Evolutionary conservation across 2,329 filamentous ascomycete genomes (phyloP), one percentile per base, ranked within the genome.

Genomic region (Colletotrichum euphorbiae): DNA sequence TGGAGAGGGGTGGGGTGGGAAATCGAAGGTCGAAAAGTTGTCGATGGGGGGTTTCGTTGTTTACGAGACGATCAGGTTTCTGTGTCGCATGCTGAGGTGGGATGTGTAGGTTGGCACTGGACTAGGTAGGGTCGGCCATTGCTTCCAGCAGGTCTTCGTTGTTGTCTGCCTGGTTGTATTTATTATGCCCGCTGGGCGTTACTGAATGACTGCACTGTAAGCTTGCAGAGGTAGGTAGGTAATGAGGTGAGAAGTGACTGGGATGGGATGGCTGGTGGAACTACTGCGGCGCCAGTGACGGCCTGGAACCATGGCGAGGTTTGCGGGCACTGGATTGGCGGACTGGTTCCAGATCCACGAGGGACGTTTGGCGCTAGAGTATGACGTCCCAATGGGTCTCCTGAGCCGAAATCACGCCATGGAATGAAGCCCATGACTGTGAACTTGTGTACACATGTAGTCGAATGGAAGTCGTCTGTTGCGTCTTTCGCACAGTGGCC

Each of bases 201-300:
- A 58, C 42, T 28, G 58, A 40, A n/a, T 61, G 58, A 61, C 21
- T 31, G 54, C 42, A 58, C 36, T 15, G 17, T 45, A 42, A 21
- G 33, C 36, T 46, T 46, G 45, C 28, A 24, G 7, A 28, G 28
- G 28, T 8, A 28, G 28, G 31, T 6, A 54, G 56, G 55, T 40
- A 43, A 45, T 57, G 48, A 68, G 65, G 46, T 65, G 65, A 65
- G 31, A 65, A 59, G 61, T 68, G 65, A 65, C 46, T 21, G 61
- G 46, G 46, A 52, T 52, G 57, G 57, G 54, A 65, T 68, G 52
- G 65, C 61, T 68, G 40, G 58, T 52, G 36, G 59, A 45, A 43
- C 36, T 40, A 12, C 11, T 38, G 54, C 54, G 28, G 55, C 55
- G 24, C 40, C 43, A 48, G 31, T 38, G 56, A 19, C 17, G 40